Percentiles rank a stretch among this genome's conserved stretches.
Conservation (phyloP, 2,329 filamentous ascomycete species). For the Phaeosphaeria sp. region DNA sequence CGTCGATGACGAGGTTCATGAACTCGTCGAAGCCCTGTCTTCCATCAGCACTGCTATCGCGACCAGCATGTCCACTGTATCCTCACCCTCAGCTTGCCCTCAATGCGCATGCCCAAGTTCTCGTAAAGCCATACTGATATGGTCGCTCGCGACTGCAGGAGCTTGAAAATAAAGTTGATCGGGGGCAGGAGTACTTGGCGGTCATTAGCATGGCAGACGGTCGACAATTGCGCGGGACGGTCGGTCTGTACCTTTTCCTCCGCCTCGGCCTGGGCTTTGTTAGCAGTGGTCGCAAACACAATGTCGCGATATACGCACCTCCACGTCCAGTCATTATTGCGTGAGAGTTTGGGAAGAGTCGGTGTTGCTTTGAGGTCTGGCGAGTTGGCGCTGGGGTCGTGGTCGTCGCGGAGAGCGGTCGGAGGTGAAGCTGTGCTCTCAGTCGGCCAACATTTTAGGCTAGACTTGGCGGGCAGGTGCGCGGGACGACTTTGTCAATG, state of each 20-base stretch:
- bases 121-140: slow-evolving; percentile 98
- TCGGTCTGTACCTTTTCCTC: slow-evolving; percentile 50
- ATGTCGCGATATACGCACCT: slow-evolving; percentile 24
- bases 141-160: slow-evolving; percentile 81
- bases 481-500: slow-evolving; percentile 9
- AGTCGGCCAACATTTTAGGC: slow-evolving; percentile 37
- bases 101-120: slow-evolving; percentile 90
- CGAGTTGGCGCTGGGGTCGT: slow-evolving; percentile 8
- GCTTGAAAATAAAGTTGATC: slow-evolving; percentile 93
- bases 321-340: slow-evolving; percentile 41
- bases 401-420: slow-evolving; percentile 16
- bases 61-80: slow-evolving; percentile 1
- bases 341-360: slow-evolving; percentile 3
- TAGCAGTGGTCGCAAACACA: slow-evolving; percentile 24
- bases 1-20: slow-evolving; percentile 97
- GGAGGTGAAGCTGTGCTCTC: slow-evolving; percentile 25
- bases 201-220: slow-evolving; percentile 14
- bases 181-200: slow-evolving; percentile 70
- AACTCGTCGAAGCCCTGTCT: slow-evolving; percentile 94
- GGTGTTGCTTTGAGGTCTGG: slow-evolving; percentile 5
- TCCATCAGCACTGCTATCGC: slow-evolving; percentile 18
- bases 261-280: slow-evolving; percentile 60
- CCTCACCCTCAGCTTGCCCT: slow-evolving; percentile 92
- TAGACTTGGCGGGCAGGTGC: slow-evolving; percentile 33
- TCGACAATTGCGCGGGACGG: slow-evolving; percentile 4